Base-by-base conservation (phyloP, 2,329 filamentous ascomycete species). In the Arachnopeziza araneosa region DNA sequence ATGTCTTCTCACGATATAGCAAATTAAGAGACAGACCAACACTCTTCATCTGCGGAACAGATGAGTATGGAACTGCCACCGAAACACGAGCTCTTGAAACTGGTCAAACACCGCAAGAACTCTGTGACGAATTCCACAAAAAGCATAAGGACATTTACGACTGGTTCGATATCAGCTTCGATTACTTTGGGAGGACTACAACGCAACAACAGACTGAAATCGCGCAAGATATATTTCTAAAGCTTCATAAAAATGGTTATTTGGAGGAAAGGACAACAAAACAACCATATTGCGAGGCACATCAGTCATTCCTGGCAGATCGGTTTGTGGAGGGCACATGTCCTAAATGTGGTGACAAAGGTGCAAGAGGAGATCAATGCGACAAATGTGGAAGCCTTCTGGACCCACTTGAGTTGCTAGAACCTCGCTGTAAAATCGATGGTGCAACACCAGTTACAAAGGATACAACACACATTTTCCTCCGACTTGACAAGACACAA, bases 21-120 rank as follows among this genome's bases (percentile, higher is more conserved):
- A 91, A 91, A 75, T 87, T 89, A 51, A 84, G 91, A 70, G 89
- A 88, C 59, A 83, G 88, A 71, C 89, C 86, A 66, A 96, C 91
- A 1, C 82, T 96, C 55, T 96, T 86, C 74, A 81, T 96, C 67
- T 96, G 93, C 75, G 92, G 92, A 60, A 90, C 87, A 56, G 93
- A 97, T 78, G 91, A 98, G 77, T 98, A 97, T 75, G 93, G 93
- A 60, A 98, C 93, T 14, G 93, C 93, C 23, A 96, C 93, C 32
- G 93, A 97, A 77, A 96, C 93, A 24, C 96, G 96, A 78, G 93
- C 93, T 4, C 84, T 97, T 50, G 91, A 96, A 74, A 91, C 95
- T 73, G 88, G 88, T 17, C 80, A 92, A 64, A 91, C 88, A 14
- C 92, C 93, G 23, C 82, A 89, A 69, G 83, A 93, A 72, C 85